These are phyloP conservation scores for Nematodospora anomalae DNA, from an alignment of 1,139 yeast genomes.

Conservation along the genomic window DNA sequence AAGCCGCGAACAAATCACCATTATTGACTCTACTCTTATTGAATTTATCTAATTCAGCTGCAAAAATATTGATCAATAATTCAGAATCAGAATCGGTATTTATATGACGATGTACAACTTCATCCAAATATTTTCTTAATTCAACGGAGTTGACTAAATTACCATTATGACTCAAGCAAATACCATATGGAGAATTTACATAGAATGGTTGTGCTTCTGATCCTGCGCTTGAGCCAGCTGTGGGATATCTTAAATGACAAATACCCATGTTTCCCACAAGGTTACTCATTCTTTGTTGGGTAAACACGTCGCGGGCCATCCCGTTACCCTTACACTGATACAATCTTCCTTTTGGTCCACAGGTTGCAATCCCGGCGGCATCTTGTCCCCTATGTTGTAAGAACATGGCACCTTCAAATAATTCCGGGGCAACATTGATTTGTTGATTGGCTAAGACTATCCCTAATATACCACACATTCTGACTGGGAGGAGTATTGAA, in stretches of 20 bases:
- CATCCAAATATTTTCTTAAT: constrained; percentile 78
- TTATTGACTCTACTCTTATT: constrained; percentile 92
- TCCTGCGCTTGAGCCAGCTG: constrained; percentile 97
- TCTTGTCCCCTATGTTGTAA: constrained; percentile 98
- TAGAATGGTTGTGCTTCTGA: constrained; percentile 99
- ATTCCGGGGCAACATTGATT: constrained; percentile 78
- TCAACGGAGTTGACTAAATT: constrained; percentile 86
- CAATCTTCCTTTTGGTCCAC: constrained; percentile 89
- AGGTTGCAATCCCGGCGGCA: constrained; percentile 98
- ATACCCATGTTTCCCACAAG: constrained; percentile 94
- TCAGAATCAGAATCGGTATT: constrained; percentile 97
- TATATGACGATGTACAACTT: constrained; percentile 93
- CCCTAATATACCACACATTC: constrained; percentile 95
- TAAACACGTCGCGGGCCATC: constrained; percentile 97
- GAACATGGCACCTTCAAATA: constrained; percentile 90
- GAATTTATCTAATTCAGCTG: constrained; percentile 85
- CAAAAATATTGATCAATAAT: constrained; percentile 82
- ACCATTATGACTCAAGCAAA: constrained; percentile 89
- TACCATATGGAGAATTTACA: constrained; percentile 95
- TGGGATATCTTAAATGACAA: constrained; percentile 93
- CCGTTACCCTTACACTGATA: constrained; percentile 99
- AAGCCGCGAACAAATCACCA: constrained; percentile 83
- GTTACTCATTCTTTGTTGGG: constrained; percentile 73
- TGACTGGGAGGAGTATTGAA: constrained; percentile 1
- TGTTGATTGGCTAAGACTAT: constrained; percentile 76